phyloP scores from a whole-genome alignment of 2,329 filamentous ascomycete species.

The Botrytis sinoallii region DNA sequence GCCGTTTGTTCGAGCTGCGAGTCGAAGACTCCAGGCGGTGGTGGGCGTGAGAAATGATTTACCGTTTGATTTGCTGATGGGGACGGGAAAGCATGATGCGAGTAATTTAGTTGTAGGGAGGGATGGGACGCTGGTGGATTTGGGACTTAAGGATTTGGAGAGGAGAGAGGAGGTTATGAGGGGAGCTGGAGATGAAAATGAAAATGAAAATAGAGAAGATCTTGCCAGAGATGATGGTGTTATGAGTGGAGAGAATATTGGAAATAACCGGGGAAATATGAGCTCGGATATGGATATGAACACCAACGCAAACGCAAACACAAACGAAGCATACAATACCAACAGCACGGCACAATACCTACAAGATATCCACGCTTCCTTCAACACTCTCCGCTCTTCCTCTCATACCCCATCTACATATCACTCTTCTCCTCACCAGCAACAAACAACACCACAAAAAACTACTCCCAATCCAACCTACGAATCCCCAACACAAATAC shows the following conservation, averaged over 20 bases:
- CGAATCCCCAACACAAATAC: not conserved
- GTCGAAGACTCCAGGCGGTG: constrained; percentile 28
- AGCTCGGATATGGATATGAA: not conserved
- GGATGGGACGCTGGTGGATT: not conserved
- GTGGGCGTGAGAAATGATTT: constrained; percentile 27
- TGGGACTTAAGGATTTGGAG: not conserved
- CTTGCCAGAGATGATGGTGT: not conserved
- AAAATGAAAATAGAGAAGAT: not conserved
- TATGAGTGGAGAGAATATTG: not conserved
- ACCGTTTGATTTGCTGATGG: constrained; percentile 24
- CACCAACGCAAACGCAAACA: not conserved
- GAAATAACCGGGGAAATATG: not conserved
- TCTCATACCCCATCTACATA: not conserved
- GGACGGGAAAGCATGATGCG: constrained; percentile 1
- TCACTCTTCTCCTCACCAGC: not conserved
- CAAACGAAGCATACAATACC: not conserved
- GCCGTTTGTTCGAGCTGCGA: constrained; percentile 23
- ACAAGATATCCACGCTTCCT: not conserved
- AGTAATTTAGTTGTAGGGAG: not conserved
- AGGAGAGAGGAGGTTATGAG: too few relatives aligned
- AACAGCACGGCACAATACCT: not conserved
- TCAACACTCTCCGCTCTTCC: not conserved
- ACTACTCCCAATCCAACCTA: fast-evolving
- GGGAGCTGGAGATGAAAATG: not conserved
- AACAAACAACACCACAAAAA: not conserved